Conservation (phyloP, 192 early-diverging fungal species). For the Phlyctochytrium arcticum region DNA sequence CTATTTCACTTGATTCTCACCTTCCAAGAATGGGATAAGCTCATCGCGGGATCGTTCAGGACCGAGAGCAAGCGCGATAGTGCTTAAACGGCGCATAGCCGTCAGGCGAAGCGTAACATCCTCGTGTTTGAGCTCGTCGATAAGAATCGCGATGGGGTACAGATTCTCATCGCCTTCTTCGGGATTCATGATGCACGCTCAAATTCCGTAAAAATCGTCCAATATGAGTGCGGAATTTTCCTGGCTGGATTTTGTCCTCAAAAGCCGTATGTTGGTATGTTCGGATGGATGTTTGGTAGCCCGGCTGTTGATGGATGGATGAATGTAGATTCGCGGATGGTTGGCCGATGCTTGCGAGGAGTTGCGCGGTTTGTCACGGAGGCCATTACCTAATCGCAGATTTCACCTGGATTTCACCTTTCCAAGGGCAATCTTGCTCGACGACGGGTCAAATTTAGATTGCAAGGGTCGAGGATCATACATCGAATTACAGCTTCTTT, state of each 20-base stretch:
- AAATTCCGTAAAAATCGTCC: not conserved
- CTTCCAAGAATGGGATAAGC: conserved; percentile 96
- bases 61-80: conserved; percentile 91
- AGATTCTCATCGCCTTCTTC: conserved; percentile 52
- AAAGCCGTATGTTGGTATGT: not conserved
- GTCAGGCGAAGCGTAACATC: conserved; percentile 79
- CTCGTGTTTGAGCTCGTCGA: conserved; percentile 93
- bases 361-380: no score
- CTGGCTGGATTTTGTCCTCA: not conserved
- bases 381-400: no score
- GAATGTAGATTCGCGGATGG: not conserved
- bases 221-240: not conserved
- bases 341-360: no score
- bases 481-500: no score
- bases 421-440: no score
- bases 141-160: conserved; percentile 84
- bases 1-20: conserved; percentile 40
- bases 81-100: conserved; percentile 73
- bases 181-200: conserved; percentile 1
- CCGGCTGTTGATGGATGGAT: not conserved
- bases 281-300: not conserved
- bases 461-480: no score
- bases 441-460: no score
- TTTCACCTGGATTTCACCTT: no score
- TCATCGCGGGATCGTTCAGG: conserved; percentile 91